These are phyloP conservation scores for Helicocarpus griseus DNA, from an alignment of 2,329 filamentous ascomycete genomes.

Conservation along the genomic window DNA sequence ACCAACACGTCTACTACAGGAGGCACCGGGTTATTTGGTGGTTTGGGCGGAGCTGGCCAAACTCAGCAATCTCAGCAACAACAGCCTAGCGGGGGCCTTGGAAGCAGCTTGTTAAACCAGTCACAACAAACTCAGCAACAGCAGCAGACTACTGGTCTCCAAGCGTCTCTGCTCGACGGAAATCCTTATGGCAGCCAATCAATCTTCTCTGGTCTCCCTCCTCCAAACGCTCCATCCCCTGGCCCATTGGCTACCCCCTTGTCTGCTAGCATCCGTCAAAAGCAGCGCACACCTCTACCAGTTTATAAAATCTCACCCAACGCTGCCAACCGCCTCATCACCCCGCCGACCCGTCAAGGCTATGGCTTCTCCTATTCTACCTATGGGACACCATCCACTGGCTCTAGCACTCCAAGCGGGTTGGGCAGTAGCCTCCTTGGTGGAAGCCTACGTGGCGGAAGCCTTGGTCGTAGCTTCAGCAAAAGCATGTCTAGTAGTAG, in stretches of 20 bases:
- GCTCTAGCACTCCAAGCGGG: conserved; percentile 58
- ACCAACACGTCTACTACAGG: conserved; percentile 18
- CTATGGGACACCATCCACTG: conserved; percentile 70
- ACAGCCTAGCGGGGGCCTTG: conserved; percentile 33
- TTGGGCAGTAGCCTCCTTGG: conserved; percentile 56
- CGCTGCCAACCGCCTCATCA: conserved; percentile 68
- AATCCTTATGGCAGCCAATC: conserved; percentile 85
- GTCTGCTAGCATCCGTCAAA: conserved; percentile 63
- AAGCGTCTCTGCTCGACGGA: conserved; percentile 70
- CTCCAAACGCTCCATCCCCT: conserved; percentile 57
- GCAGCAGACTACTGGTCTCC: conserved; percentile 44
- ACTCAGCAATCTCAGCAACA: conserved; percentile 29
- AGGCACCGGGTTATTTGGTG: conserved; percentile 11
- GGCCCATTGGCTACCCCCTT: conserved; percentile 89
- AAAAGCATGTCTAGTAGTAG: conserved; percentile 88
- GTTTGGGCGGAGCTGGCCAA: conserved; percentile 8
- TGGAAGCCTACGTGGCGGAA: conserved; percentile 28
- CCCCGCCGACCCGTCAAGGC: conserved; percentile 68
- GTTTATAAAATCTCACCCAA: conserved; percentile 80
- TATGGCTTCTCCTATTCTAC: conserved; percentile 92
- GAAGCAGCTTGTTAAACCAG: conserved; percentile 38
- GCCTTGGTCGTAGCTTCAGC: conserved; percentile 58
- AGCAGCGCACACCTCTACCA: conserved; percentile 69
- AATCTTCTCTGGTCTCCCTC: conserved; percentile 64
- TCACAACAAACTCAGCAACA: conserved; percentile 21